Percentiles rank a stretch among this genome's conserved stretches.
Conservation (phyloP, 2,329 filamentous ascomycete species). For the Septoria linicola region DNA sequence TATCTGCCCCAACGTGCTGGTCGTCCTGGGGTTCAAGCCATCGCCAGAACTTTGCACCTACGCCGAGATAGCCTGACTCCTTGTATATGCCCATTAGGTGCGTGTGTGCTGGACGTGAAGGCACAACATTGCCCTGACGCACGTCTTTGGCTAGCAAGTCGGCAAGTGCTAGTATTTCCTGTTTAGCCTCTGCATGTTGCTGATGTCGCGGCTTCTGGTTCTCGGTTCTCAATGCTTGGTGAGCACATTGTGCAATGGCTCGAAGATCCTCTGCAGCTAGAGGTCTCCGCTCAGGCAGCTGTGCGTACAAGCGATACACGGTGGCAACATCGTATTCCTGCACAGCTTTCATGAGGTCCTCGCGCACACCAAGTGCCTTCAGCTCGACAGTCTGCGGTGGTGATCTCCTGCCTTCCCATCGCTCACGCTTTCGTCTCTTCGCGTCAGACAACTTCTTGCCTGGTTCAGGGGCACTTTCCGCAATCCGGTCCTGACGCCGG, state of each 20-base stretch:
- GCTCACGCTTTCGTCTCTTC: slow-evolving; percentile 19
- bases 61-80: slow-evolving; percentile 40
- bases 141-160: slow-evolving; percentile 45
- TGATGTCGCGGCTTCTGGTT: slow-evolving; percentile 11
- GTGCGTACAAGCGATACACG: slow-evolving; percentile 26
- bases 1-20: slow-evolving; percentile 42
- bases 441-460: slow-evolving; percentile 12
- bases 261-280: slow-evolving; percentile 19
- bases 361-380: slow-evolving; percentile 11
- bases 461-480: background rate
- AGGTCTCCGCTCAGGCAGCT: slow-evolving; percentile 19
- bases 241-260: slow-evolving; percentile 20
- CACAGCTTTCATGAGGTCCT: slow-evolving; percentile 27
- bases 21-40: slow-evolving; percentile 49
- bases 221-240: slow-evolving; percentile 16
- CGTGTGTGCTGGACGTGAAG: slow-evolving; percentile 43
- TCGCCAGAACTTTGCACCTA: slow-evolving; percentile 46
- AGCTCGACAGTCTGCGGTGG: slow-evolving; percentile 9
- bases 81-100: slow-evolving; percentile 51
- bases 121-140: slow-evolving; percentile 36
- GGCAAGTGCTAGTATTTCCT: slow-evolving; percentile 34
- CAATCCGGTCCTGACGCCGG: background rate
- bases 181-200: slow-evolving; percentile 17
- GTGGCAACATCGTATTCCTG: slow-evolving; percentile 18
- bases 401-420: slow-evolving; percentile 10